Conservation (phyloP, 495 filamentous ascomycete species). For the Neurospora cerealis region DNA sequence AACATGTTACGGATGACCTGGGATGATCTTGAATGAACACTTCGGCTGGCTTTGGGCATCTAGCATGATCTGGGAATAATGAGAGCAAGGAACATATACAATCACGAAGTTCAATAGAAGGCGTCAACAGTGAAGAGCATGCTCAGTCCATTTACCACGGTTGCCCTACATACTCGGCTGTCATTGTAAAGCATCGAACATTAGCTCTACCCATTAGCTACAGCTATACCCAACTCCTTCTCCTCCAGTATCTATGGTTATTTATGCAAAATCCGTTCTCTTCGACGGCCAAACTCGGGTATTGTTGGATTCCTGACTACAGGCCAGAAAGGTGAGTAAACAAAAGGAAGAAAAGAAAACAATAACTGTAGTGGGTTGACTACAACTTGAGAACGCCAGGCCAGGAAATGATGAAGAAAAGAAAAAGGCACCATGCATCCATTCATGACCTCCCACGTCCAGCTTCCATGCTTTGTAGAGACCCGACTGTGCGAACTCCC, state of each 20-base stretch:
- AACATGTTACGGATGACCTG: background rate
- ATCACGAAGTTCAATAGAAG: background rate
- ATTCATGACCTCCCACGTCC: background rate
- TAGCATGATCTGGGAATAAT: background rate
- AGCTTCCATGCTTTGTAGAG: background rate
- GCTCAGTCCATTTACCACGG: background rate
- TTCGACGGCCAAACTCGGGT: background rate
- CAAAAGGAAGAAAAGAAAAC: background rate
- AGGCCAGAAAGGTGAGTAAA: background rate
- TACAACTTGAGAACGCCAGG: background rate
- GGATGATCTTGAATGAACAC: background rate
- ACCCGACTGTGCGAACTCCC: background rate
- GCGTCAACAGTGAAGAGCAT: background rate
- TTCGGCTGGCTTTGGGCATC: background rate
- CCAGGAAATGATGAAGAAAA: background rate
- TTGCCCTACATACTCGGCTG: background rate
- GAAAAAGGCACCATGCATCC: background rate
- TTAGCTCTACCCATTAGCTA: background rate
- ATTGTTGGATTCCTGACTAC: background rate
- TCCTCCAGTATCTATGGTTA: background rate
- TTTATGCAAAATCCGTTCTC: background rate
- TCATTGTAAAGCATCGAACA: background rate
- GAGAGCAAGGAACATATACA: background rate
- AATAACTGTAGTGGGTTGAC: background rate
- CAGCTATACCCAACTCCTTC: background rate